Conservation (phyloP, 768 basidiomycete genomes). For the Psilocybe subaeruginosa region DNA sequence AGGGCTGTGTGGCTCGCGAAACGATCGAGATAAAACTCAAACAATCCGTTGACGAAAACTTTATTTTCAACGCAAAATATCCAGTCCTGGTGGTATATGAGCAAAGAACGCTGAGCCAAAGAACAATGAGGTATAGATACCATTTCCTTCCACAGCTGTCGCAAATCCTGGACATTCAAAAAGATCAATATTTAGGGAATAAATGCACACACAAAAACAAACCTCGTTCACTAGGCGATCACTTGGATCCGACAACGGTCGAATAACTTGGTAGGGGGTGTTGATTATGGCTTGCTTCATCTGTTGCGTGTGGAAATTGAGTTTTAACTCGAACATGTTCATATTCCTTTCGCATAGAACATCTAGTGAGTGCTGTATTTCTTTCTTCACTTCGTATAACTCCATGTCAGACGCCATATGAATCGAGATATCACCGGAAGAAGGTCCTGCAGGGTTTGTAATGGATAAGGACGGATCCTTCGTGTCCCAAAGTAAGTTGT, state of each 20-base stretch:
- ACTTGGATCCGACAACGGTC: conserved; percentile 16
- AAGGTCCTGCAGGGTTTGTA: neutral
- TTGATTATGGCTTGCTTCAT: conserved; percentile 12
- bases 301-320: conserved; percentile 12
- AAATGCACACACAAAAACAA: neutral
- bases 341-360: conserved; percentile 12
- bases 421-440: no score
- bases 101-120: neutral
- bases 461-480: conserved; percentile 9
- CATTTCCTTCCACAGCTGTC: conserved; percentile 19
- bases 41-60: conserved; percentile 20
- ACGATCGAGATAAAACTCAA: conserved; percentile 25
- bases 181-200: no score
- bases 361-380: conserved; percentile 8
- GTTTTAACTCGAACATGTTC: conserved; percentile 16
- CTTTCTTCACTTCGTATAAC: conserved; percentile 1
- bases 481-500: conserved; percentile 12
- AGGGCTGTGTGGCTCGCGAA: conserved; percentile 7
- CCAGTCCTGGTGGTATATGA: conserved; percentile 17
- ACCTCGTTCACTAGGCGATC: conserved; percentile 19
- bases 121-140: neutral
- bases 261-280: conserved; percentile 13
- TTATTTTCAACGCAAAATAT: conserved; percentile 28
- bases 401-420: neutral
- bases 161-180: conserved; percentile 1